Conservation (phyloP, 257 asterid genomes). For the Eustoma russellianum region DNA sequence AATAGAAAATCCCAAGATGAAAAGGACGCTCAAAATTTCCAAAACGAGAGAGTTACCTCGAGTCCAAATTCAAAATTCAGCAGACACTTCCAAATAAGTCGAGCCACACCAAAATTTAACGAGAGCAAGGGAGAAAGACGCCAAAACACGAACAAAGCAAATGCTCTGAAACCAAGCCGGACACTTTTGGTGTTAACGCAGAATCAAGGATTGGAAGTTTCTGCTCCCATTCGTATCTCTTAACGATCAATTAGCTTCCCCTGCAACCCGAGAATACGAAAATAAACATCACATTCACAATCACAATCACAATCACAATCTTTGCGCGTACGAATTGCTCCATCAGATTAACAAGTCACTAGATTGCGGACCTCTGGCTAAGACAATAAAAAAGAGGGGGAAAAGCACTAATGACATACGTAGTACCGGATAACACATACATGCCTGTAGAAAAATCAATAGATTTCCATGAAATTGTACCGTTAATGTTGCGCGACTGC, state of each 20-base stretch:
- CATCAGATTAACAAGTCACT: background rate
- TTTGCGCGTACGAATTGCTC: background rate
- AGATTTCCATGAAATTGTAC: no score
- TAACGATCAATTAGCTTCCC: background rate
- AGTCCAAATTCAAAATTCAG: slow-evolving; percentile 4
- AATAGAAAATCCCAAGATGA: background rate
- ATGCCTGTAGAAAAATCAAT: no score
- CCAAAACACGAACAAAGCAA: slow-evolving; percentile 1
- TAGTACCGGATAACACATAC: no score
- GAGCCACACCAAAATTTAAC: background rate
- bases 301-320: background rate
- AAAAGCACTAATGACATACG: background rate
- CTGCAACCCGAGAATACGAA: slow-evolving; percentile 6
- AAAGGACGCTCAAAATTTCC: background rate
- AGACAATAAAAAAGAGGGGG: background rate
- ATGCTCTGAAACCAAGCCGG: background rate
- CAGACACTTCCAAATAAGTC: slow-evolving; percentile 1
- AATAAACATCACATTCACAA: background rate
- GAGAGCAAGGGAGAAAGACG: background rate
- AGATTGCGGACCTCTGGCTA: background rate
- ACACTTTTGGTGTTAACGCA: slow-evolving; percentile 4
- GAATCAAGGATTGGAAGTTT: no score
- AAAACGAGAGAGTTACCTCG: background rate
- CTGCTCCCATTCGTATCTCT: slow-evolving; percentile 5
- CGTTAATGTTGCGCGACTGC: no score